These are phyloP conservation scores for Phytopythium sindhum DNA, from an alignment of 352 stramenopile species.

Conservation along the genomic window DNA sequence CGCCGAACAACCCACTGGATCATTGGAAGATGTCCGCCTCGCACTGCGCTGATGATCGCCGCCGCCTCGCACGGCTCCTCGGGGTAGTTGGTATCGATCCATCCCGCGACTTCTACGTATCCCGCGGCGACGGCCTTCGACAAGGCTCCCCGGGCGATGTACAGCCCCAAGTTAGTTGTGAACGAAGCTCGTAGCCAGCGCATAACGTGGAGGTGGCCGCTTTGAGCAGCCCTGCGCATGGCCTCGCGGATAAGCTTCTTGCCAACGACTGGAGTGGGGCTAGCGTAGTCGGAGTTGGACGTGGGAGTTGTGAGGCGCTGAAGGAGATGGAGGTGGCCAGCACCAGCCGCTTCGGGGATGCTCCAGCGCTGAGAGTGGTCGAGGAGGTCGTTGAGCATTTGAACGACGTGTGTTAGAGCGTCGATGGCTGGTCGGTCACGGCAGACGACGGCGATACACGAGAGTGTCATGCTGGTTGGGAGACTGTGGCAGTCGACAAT, in stretches of 20 bases:
- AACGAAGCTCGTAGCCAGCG: not conserved
- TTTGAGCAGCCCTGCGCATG: not conserved
- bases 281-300: not conserved
- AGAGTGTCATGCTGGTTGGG: not conserved
- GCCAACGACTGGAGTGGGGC: not conserved
- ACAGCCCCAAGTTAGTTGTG: not conserved
- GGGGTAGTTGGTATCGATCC: not conserved
- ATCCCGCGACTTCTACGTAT: not conserved
- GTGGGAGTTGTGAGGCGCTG: not conserved
- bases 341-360: not conserved
- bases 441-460: conserved; percentile 2
- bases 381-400: not conserved
- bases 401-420: not conserved
- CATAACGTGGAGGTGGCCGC: conserved; percentile 3
- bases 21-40: not conserved
- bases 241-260: not conserved
- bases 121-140: not conserved
- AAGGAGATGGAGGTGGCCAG: conserved; percentile 3
- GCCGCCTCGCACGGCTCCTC: not conserved
- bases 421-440: not conserved
- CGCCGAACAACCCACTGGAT: conserved; percentile 5
- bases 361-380: conserved; percentile 5
- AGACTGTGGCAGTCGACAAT: not conserved
- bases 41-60: not conserved
- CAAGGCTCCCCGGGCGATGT: not conserved